phyloP scores from a whole-genome alignment of 2,329 filamentous ascomycete genomes.

The Diaporthe sp. region DNA sequence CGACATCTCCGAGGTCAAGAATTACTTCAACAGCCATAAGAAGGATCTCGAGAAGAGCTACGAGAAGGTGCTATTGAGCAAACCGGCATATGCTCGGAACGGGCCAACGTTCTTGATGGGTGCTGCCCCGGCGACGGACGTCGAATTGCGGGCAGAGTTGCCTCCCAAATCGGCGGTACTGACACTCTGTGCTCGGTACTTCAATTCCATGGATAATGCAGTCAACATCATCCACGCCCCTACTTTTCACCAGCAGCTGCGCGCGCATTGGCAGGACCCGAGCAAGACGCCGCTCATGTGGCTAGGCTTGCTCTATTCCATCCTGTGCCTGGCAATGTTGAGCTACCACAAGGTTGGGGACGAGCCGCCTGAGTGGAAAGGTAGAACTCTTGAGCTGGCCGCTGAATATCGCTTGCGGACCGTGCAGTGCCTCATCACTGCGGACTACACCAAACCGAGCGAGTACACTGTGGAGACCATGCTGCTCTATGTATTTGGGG shows the following conservation, averaged over 20 bases:
- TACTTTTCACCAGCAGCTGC: slow-evolving; percentile 83
- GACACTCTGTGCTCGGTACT: slow-evolving; percentile 88
- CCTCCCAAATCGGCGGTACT: slow-evolving; percentile 88
- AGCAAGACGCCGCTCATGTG: slow-evolving; percentile 82
- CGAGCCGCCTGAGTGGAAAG: slow-evolving; percentile 83
- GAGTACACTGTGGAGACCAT: slow-evolving; percentile 85
- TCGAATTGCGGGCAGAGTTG: slow-evolving; percentile 83
- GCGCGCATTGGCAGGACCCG: slow-evolving; percentile 78
- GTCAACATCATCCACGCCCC: slow-evolving; percentile 85
- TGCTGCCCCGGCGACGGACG: slow-evolving; percentile 77
- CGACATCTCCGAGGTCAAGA: slow-evolving; percentile 93
- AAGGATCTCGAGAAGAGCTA: slow-evolving; percentile 89
- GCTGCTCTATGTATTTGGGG: slow-evolving; percentile 81
- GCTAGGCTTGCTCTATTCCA: slow-evolving; percentile 82
- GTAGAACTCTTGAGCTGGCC: slow-evolving; percentile 72
- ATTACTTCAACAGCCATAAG: slow-evolving; percentile 88
- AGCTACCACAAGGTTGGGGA: slow-evolving; percentile 86
- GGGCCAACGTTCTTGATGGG: slow-evolving; percentile 86
- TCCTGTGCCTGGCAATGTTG: slow-evolving; percentile 83
- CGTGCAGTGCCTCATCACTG: slow-evolving; percentile 82
- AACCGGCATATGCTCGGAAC: slow-evolving; percentile 70
- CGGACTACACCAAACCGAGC: slow-evolving; percentile 82
- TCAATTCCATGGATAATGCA: slow-evolving; percentile 83
- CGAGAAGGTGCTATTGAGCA: slow-evolving; percentile 79
- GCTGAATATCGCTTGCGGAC: slow-evolving; percentile 78